These are phyloP conservation scores for Crithidia mellificae DNA, from an alignment of 208 protist genomes.

Conservation along the genomic window DNA sequence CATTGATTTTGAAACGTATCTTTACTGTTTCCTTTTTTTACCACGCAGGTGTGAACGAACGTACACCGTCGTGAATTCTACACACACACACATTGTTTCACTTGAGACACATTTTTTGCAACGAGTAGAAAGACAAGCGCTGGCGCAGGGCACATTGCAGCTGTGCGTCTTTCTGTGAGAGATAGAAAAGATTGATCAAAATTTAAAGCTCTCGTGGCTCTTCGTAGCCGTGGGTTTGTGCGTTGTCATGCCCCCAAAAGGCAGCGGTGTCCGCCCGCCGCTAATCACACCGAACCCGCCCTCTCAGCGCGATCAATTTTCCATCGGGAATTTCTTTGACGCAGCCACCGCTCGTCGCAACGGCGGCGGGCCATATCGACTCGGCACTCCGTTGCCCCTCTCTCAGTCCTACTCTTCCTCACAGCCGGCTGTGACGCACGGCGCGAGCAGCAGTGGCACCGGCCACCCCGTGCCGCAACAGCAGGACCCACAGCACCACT, in stretches of 20 bases:
- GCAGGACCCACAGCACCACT: constrained; percentile 8
- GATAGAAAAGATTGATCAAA: too few species aligned
- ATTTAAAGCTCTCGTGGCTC: neutral
- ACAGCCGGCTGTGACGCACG: neutral
- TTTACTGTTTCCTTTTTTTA: too few species aligned
- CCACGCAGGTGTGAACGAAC: too few species aligned
- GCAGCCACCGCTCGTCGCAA: constrained; percentile 31
- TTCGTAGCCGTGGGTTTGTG: constrained; percentile 1
- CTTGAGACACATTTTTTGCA: too few species aligned
- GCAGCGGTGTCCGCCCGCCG: constrained; percentile 8
- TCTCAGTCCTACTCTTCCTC: neutral
- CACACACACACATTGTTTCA: too few species aligned
- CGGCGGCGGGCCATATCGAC: constrained; percentile 8
- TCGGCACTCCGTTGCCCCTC: constrained; percentile 9
- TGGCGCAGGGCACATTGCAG: too few species aligned
- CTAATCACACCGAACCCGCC: constrained; percentile 2
- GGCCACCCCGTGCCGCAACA: neutral
- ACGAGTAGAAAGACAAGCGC: too few species aligned
- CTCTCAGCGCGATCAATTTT: constrained; percentile 30
- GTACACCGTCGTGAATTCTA: too few species aligned
- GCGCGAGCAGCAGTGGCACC: constrained; percentile 1
- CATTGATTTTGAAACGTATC: too few species aligned
- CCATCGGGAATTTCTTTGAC: constrained; percentile 54
- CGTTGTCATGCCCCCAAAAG: constrained; percentile 15
- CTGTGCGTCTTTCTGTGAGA: too few species aligned